Conservation (phyloP, 192 early-diverging fungal species). For the Backusella luteola region DNA sequence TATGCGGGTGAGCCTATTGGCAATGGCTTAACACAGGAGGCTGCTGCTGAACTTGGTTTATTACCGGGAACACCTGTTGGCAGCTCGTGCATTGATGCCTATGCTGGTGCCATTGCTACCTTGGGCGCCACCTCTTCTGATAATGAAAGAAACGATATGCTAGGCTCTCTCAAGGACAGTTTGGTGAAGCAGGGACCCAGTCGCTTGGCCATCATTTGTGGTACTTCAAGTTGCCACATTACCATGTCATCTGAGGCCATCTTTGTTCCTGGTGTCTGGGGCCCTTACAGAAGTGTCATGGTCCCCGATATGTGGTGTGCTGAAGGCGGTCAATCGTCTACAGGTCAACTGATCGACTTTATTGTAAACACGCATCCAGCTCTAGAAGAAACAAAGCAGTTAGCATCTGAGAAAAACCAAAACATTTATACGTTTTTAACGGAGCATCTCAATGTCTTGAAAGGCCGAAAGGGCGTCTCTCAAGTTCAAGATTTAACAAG, state of each 20-base stretch:
- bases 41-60: conserved; percentile 59
- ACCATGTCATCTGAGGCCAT: conserved; percentile 47
- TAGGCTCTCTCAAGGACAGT: neutral
- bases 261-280: conserved; percentile 62
- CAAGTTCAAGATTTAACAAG: conserved; percentile 39
- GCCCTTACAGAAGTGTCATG: conserved; percentile 59
- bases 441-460: conserved; percentile 32
- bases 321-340: conserved; percentile 77
- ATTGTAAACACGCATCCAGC: conserved; percentile 59
- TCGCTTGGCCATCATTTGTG: conserved; percentile 63
- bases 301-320: conserved; percentile 53
- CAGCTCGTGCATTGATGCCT: conserved; percentile 71
- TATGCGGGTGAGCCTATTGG: conserved; percentile 55
- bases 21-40: conserved; percentile 43
- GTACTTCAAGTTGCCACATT: conserved; percentile 75
- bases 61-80: conserved; percentile 55
- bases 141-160: conserved; percentile 2
- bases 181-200: conserved; percentile 7
- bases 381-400: conserved; percentile 30
- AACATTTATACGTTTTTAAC: conserved; percentile 57
- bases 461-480: conserved; percentile 13
- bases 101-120: conserved; percentile 64
- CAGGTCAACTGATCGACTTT: conserved; percentile 65
- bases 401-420: conserved; percentile 12
- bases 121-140: conserved; percentile 41